A percentile compares a stretch with the other conserved stretches of the same genome.
Evolutionary conservation across 352 stramenopile species (phyloP).

Genomic region (Globisporangium cylindrosporum): DNA sequence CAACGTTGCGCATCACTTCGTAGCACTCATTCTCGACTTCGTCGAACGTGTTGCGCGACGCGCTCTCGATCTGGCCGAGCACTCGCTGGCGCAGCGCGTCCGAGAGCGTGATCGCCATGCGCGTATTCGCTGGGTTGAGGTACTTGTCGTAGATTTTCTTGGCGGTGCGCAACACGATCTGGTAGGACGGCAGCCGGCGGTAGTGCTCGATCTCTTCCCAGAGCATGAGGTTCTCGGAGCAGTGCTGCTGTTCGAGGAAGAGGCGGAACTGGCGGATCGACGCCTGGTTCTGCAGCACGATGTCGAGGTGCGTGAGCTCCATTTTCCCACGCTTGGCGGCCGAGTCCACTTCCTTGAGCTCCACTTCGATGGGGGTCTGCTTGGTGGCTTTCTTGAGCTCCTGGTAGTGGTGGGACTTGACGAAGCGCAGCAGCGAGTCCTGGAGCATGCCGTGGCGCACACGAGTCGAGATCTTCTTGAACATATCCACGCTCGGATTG

Average conservation of each 20-base stretch:
- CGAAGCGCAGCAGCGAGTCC: constrained; percentile 73
- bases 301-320: constrained; percentile 69
- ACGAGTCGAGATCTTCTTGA: constrained; percentile 69
- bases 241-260: constrained; percentile 77
- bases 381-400: constrained; percentile 53
- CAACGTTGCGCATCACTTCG: constrained; percentile 70
- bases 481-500: constrained; percentile 83
- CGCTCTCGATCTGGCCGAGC: constrained; percentile 55
- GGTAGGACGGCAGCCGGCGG: constrained; percentile 69
- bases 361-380: constrained; percentile 31
- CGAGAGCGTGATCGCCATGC: constrained; percentile 52
- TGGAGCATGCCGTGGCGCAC: constrained; percentile 73
- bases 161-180: constrained; percentile 78
- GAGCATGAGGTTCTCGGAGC: constrained; percentile 79
- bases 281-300: constrained; percentile 63
- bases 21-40: constrained; percentile 75
- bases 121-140: constrained; percentile 55
- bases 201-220: constrained; percentile 87
- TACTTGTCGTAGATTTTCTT: constrained; percentile 89
- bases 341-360: constrained; percentile 54
- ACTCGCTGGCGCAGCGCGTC: constrained; percentile 47
- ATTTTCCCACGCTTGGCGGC: constrained; percentile 73
- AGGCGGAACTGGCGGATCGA: constrained; percentile 65
- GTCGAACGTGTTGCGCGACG: constrained; percentile 67
- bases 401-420: constrained; percentile 66